These are phyloP conservation scores for Chlorophyllum brunneum DNA, from an alignment of 768 basidiomycete genomes.

Conservation along the genomic window DNA sequence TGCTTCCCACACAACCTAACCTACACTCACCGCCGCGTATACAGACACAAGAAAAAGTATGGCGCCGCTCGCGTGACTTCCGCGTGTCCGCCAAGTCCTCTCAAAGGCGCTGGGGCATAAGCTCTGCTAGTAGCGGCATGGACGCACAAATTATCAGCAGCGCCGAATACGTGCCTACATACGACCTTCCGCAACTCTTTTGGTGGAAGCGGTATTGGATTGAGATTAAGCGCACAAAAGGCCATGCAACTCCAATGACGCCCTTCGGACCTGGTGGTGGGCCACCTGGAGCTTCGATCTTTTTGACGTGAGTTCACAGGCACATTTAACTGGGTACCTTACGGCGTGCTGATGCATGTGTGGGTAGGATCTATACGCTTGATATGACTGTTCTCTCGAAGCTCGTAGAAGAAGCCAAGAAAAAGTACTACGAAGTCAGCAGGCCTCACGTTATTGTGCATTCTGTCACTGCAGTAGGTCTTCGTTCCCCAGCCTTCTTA, in stretches of 20 bases:
- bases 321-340: no score
- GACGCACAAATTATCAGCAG: constrained; percentile 21
- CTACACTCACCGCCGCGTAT: not conserved
- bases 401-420: constrained; percentile 32
- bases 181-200: constrained; percentile 35
- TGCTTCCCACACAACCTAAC: not conserved
- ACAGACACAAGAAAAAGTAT: constrained; percentile 41
- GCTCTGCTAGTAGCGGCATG: constrained; percentile 14
- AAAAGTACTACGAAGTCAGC: constrained; percentile 31
- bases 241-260: not conserved
- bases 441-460: constrained; percentile 32
- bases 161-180: constrained; percentile 39
- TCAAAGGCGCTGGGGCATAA: constrained; percentile 34
- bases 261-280: constrained; percentile 12
- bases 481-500: not conserved
- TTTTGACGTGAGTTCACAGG: constrained; percentile 26
- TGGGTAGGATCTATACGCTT: constrained; percentile 34
- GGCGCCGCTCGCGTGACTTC: constrained; percentile 39
- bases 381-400: constrained; percentile 30
- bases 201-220: constrained; percentile 38
- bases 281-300: constrained; percentile 19
- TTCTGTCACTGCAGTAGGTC: constrained; percentile 26
- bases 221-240: constrained; percentile 28
- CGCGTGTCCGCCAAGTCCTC: constrained; percentile 36
- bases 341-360: constrained; percentile 23